Base-by-base conservation (phyloP, 805 yeast genomes). In the Zygotorulaspora chibaensis region DNA sequence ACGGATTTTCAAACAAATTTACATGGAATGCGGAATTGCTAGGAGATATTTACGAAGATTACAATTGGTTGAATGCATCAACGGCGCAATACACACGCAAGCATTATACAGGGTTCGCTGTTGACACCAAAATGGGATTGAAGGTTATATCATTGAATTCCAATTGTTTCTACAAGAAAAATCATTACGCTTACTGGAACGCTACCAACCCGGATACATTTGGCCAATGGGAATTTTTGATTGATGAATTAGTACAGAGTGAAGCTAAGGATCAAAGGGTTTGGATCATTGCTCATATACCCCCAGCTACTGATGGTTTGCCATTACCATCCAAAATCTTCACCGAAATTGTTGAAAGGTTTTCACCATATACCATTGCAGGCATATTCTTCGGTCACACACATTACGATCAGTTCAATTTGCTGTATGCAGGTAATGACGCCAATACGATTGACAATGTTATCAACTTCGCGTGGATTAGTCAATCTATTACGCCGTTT, bases 201-300 rank as follows among this genome's bases (percentile, higher is more conserved):
- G 74, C 77, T 55, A 62, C 74, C 15, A 70, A 77, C 46, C 77
- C 80, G 9, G 87, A 83, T 54, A 69, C 75, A 18, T 81, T 81
- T 57, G 88, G 87, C 2, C 79, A 76, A 53, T 70, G 83, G 67
- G 65, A 75, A 52, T 84, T 81, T 59, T 63, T 83, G 49, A 73
- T 80, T 40, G 73, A 77, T 43, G 88, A 84, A 65, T 68, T 83
- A 42, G 61, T 75, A n/a, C 82, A 73, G 40, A 72, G 83, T 51
- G 89, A 83, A 62, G 46, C 55, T 29, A 68, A 67, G 8, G 77
- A 76, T 40, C 80, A 81, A 62, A 69, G 84, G 56, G 89, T 80
- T n/a, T 83, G 89, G 89, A 71, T 83, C 46, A 71, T 81, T 54
- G 79, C 84, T 16, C 89, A 83, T 60, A 78, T 83, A 44, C 87